These are phyloP conservation scores for Phytopythium mirpurense DNA, from an alignment of 352 stramenopile species.

Conservation along the genomic window DNA sequence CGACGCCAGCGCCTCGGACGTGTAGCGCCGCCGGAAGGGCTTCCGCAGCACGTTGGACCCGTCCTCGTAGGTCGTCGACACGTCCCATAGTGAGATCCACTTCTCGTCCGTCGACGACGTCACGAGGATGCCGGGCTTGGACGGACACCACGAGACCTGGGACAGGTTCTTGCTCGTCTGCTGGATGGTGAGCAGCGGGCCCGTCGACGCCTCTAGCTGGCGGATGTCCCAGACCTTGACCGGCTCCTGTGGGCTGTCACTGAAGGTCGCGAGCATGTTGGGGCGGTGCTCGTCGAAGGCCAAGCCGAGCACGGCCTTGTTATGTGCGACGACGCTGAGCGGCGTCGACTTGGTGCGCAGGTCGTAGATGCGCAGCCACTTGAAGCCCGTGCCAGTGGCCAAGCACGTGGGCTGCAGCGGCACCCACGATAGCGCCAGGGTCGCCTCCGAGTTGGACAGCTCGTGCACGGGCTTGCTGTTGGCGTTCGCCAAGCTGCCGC, in stretches of 20 bases:
- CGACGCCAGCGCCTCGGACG: constrained; percentile 60
- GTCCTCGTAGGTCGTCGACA: constrained; percentile 51
- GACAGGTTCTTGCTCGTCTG: constrained; percentile 66
- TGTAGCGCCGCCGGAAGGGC: constrained; percentile 72
- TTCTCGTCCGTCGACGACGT: constrained; percentile 75
- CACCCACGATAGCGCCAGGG: constrained; percentile 77
- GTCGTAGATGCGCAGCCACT: constrained; percentile 86
- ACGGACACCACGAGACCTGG: constrained; percentile 81
- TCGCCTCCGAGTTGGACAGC: constrained; percentile 80
- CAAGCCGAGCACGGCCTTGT: constrained; percentile 79
- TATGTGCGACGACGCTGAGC: constrained; percentile 79
- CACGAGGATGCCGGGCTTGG: constrained; percentile 74
- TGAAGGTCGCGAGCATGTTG: constrained; percentile 81
- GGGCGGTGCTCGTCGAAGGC: constrained; percentile 79
- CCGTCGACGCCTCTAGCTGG: constrained; percentile 56
- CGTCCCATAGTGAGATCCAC: constrained; percentile 82
- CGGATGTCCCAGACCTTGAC: constrained; percentile 88
- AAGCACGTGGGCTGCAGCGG: constrained; percentile 76
- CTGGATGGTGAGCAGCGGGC: constrained; percentile 67
- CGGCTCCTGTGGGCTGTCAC: constrained; percentile 70
- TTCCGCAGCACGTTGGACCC: constrained; percentile 51
- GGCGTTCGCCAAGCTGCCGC: constrained; percentile 20
- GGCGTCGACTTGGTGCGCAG: constrained; percentile 56
- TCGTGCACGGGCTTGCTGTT: constrained; percentile 69
- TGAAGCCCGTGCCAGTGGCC: constrained; percentile 80